Percentiles rank a stretch among this genome's conserved stretches.
These are phyloP conservation scores for Alternaria viburni DNA, from an alignment of 2,329 filamentous ascomycete genomes.

Conservation along the genomic window DNA sequence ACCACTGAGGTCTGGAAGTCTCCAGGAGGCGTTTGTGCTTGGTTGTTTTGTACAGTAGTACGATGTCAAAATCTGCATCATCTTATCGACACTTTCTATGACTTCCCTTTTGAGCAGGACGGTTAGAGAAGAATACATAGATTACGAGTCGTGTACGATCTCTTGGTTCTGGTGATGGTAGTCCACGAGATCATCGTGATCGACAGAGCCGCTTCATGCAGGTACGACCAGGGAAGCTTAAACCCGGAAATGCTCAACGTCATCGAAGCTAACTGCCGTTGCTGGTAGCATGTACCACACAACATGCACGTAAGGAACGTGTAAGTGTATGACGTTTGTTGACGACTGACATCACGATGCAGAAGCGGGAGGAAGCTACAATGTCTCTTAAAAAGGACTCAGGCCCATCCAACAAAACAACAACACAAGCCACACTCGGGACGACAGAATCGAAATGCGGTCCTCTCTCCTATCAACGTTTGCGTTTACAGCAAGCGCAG, in stretches of 20 bases:
- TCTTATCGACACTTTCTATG: neutral
- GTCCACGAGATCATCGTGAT: neutral
- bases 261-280: slow-evolving; percentile 3
- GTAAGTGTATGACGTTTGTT: slow-evolving; percentile 2
- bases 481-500: neutral
- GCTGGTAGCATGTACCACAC: neutral
- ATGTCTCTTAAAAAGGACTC: neutral
- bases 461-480: neutral
- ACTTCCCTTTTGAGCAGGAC: neutral
- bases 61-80: neutral
- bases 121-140: neutral
- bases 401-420: neutral
- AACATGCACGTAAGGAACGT: neutral
- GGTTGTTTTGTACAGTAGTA: neutral
- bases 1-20: neutral
- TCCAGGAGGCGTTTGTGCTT: neutral
- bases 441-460: neutral
- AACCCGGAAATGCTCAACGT: slow-evolving; percentile 7
- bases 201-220: slow-evolving; percentile 3
- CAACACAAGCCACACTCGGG: neutral
- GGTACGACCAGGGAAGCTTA: slow-evolving; percentile 3
- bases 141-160: neutral
- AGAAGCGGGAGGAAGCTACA: neutral
- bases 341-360: slow-evolving; percentile 1
- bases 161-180: neutral